Evolutionary conservation across 179 eudicot species (phyloP).

Genomic region (Vitellaria paradoxa): DNA sequence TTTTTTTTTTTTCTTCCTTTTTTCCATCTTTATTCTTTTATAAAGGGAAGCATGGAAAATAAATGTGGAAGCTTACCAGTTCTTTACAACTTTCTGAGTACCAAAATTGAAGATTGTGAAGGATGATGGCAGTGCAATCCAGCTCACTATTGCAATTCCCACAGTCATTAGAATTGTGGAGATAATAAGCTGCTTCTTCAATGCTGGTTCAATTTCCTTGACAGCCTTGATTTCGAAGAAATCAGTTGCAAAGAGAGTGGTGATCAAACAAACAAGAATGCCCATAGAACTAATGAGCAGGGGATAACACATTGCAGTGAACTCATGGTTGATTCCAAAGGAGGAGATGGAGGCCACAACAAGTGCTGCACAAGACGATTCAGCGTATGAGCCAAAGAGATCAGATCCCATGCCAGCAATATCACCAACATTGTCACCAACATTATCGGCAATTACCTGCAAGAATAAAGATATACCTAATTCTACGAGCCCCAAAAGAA

Average conservation of each 20-base stretch:
- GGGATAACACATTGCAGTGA: constrained; percentile 43
- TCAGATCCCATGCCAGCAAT: constrained; percentile 52
- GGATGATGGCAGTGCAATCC: constrained; percentile 33
- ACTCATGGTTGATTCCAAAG: constrained; percentile 37
- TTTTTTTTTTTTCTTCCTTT: too few relatives aligned
- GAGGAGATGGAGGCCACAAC: constrained; percentile 46
- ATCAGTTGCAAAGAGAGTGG: constrained; percentile 44
- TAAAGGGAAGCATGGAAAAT: neutral
- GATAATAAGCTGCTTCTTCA: constrained; percentile 43
- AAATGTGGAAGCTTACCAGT: constrained; percentile 30
- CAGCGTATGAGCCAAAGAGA: constrained; percentile 44
- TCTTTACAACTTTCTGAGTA: constrained; percentile 31
- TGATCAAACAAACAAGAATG: constrained; percentile 40
- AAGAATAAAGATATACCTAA: constrained; percentile 10
- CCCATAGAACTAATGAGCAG: constrained; percentile 39
- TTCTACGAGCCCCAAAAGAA: neutral
- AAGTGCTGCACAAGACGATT: constrained; percentile 46
- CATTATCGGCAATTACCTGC: constrained; percentile 48
- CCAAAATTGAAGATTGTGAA: constrained; percentile 45
- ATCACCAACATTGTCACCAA: constrained; percentile 50
- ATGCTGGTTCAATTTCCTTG: constrained; percentile 36
- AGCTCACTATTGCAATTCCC: constrained; percentile 35
- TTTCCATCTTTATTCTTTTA: neutral
- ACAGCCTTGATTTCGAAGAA: constrained; percentile 41
- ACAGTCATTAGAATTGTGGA: constrained; percentile 39